Evolutionary conservation across 2,329 filamentous ascomycete genomes (phyloP), one percentile per base, ranked within the genome.

Genomic region (Fusarium mexicanum): DNA sequence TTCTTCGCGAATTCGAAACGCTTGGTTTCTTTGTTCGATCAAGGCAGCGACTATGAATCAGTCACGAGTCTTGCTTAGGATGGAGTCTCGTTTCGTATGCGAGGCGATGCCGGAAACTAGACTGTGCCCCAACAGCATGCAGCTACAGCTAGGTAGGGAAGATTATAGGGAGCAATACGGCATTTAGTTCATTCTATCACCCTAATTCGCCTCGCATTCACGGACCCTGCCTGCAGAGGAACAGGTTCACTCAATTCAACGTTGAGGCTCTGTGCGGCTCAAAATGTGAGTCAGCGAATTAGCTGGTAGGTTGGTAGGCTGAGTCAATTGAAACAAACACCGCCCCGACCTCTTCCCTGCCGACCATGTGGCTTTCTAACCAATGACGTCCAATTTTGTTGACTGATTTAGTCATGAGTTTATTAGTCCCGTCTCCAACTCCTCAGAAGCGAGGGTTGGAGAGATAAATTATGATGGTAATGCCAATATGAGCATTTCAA

Each of bases 111-210:
- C 40, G 22, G 41, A 41, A 26, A 38, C 38, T 60, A 44, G 46
- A 71, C 41, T 66, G 60, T 70, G 66, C 67, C 67, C 64, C 60
- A 43, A 20, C 26, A 53, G 20, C 29, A 44, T 64, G 41, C 12
- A 40, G 16, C 24, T 31, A 40, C 14, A 20, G 17, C 18, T 38
- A n/a, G 20, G 22, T 24, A n/a, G 20, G 24, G 31, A 43, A 24
- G 33, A 51, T 38, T 37, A 37, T 44, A 9, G 44, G 26, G 11
- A n/a, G 9, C 14, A 20, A 31, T 51, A n/a, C 16, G n/a, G 31
- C 16, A 10, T 22, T 29, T 20, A 12, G 24, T 22, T 35, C 12
- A 64, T 46, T 47, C 5, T 31, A 29, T 9, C 35, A 9, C 26
- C 18, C 4, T 11, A 24, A 47, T 9, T 40, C 47, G 33, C 40